Evolutionary conservation across 768 basidiomycete genomes (phyloP).

Genomic region (Agaricus subrufescens): DNA sequence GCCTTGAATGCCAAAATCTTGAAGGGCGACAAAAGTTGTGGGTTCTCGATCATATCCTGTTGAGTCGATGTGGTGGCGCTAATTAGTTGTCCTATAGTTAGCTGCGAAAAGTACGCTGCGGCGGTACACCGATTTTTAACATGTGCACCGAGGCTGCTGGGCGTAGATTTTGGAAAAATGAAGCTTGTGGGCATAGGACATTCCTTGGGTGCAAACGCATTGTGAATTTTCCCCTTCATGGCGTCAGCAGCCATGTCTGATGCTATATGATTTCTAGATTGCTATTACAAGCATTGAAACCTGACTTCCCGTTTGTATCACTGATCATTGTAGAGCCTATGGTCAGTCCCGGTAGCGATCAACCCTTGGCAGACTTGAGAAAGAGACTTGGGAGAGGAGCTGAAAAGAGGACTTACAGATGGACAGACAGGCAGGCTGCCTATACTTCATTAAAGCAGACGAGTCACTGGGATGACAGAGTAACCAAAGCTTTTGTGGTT

Average conservation of each 20-base stretch:
- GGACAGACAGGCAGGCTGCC: slow-evolving; percentile 37
- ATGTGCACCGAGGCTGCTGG: slow-evolving; percentile 24
- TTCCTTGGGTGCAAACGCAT: slow-evolving; percentile 60
- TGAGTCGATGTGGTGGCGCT: not conserved
- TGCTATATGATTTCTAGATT: slow-evolving; percentile 30
- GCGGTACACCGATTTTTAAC: slow-evolving; percentile 55
- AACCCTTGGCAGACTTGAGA: slow-evolving; percentile 37
- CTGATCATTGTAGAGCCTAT: slow-evolving; percentile 64
- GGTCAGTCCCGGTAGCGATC: slow-evolving; percentile 45
- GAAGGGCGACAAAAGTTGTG: slow-evolving; percentile 42
- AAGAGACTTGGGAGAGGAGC: slow-evolving; percentile 40
- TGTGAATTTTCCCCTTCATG: slow-evolving; percentile 37
- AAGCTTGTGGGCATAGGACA: slow-evolving; percentile 64
- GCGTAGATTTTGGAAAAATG: slow-evolving; percentile 43
- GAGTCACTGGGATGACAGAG: slow-evolving; percentile 46
- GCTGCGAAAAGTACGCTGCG: slow-evolving; percentile 59
- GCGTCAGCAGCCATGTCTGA: not conserved
- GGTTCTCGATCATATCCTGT: slow-evolving; percentile 14
- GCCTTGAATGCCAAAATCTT: slow-evolving; percentile 46
- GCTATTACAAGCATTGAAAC: slow-evolving; percentile 45
- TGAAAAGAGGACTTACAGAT: slow-evolving; percentile 44
- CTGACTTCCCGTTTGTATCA: slow-evolving; percentile 39
- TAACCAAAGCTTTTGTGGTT: slow-evolving; percentile 52
- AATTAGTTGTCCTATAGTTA: slow-evolving; percentile 32
- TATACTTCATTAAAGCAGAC: slow-evolving; percentile 15